Conservation (phyloP, 2,329 filamentous ascomycete species). For the Aureobasidium sp. region DNA sequence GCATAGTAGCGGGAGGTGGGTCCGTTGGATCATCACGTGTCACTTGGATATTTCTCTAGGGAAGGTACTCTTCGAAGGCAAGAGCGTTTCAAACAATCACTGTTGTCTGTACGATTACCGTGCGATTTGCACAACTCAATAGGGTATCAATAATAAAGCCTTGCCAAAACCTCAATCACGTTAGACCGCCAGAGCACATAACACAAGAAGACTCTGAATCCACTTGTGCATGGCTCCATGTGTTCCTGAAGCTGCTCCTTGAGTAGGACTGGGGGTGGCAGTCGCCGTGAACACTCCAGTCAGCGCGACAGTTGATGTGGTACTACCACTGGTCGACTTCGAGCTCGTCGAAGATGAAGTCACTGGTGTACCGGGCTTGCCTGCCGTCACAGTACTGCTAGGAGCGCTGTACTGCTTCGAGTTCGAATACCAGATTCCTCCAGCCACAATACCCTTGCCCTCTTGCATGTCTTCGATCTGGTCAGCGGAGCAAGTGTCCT, state of each 20-base stretch:
- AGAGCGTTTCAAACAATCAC: too few species aligned
- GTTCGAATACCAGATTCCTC: slow-evolving; percentile 49
- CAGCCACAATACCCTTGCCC: slow-evolving; percentile 51
- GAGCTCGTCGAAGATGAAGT: slow-evolving; percentile 16
- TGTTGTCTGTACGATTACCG: neutral
- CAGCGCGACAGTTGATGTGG: slow-evolving; percentile 15
- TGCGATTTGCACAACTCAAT: neutral
- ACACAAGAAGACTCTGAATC: slow-evolving; percentile 7
- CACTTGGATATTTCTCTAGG: too few species aligned
- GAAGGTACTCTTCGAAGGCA: too few species aligned
- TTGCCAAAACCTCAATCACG: neutral
- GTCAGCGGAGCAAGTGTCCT: slow-evolving; percentile 47
- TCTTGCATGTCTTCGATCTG: slow-evolving; percentile 42
- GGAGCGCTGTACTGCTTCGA: slow-evolving; percentile 33
- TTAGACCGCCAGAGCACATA: neutral
- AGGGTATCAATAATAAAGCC: neutral
- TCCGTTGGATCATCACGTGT: too few species aligned
- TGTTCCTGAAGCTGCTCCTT: neutral
- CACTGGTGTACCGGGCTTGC: slow-evolving; percentile 28
- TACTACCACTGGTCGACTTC: neutral
- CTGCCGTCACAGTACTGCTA: slow-evolving; percentile 25
- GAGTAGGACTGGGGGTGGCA: slow-evolving; percentile 24
- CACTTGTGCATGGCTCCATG: neutral
- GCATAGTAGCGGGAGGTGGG: too few species aligned
- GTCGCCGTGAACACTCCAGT: slow-evolving; percentile 35